A percentile compares a stretch with the other conserved stretches of the same genome.
phyloP scores from a whole-genome alignment of 257 asterid genomes.

The Solanum dulcamara region DNA sequence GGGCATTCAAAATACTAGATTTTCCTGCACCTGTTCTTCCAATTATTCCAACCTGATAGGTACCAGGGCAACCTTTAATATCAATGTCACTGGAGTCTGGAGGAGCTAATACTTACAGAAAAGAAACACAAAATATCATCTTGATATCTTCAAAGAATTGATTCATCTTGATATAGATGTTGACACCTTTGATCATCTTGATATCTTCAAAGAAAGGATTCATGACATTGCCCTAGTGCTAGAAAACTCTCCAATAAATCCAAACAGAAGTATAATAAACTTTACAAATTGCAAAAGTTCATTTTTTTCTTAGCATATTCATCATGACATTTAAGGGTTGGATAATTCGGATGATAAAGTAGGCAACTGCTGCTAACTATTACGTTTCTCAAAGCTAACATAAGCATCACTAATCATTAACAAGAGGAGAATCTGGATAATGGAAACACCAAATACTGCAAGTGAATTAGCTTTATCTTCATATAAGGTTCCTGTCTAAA shows the following conservation, averaged over 20 bases:
- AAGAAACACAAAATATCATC: neutral
- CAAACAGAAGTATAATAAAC: neutral
- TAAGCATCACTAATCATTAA: neutral
- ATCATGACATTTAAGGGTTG: neutral
- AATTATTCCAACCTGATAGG: slow-evolving; percentile 70
- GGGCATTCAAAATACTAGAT: slow-evolving; percentile 75
- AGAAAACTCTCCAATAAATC: neutral
- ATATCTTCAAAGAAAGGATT: neutral
- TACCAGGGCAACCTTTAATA: neutral
- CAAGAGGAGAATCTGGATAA: neutral
- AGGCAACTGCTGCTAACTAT: neutral
- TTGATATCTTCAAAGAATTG: neutral
- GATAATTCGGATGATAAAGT: neutral
- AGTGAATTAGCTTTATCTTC: neutral
- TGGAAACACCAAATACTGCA: neutral
- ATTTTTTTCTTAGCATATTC: neutral
- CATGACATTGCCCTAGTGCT: neutral
- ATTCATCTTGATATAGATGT: no score
- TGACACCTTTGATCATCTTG: neutral
- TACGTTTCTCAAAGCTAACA: neutral
- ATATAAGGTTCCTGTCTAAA: neutral
- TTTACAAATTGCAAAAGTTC: neutral
- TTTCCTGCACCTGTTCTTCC: slow-evolving; percentile 99
- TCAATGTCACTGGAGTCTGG: neutral
- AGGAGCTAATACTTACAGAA: neutral